These are phyloP conservation scores for Cupressus sempervirens DNA, from an alignment of 75 land plant species.

Conservation along the genomic window DNA sequence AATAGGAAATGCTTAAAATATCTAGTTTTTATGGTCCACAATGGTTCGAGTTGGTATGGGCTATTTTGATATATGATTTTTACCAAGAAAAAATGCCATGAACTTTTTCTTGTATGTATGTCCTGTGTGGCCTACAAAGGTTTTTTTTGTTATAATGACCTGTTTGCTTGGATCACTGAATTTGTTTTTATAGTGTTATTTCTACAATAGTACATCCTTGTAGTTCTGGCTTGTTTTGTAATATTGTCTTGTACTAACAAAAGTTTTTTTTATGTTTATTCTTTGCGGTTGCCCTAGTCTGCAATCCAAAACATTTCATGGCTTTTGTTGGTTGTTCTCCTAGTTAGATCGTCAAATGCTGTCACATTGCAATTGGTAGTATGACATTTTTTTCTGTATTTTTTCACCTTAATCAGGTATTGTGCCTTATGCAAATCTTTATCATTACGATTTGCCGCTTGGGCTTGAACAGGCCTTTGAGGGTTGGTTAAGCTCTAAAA, in stretches of 20 bases:
- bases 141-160: not conserved
- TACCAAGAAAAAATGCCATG: not conserved
- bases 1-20: not conserved
- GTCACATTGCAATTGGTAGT: not conserved
- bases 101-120: not conserved
- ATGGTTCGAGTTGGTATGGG: not conserved
- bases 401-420: conserved; percentile 39
- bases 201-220: not conserved
- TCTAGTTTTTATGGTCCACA: not conserved
- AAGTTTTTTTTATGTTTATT: not conserved
- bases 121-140: not conserved
- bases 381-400: not conserved
- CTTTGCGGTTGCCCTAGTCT: not conserved
- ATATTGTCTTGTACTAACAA: not conserved
- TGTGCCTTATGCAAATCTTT: conserved; percentile 76
- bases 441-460: conserved; percentile 74
- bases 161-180: not conserved
- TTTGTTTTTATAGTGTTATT: not conserved
- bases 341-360: not conserved
- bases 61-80: too few relatives aligned
- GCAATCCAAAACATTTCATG: conserved; percentile 5
- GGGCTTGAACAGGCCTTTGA: conserved; percentile 52
- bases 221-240: not conserved
- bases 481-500: conserved; percentile 44
- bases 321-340: not conserved